phyloP scores from a whole-genome alignment of 768 basidiomycete species.

The Gautieria morchelliformis region DNA sequence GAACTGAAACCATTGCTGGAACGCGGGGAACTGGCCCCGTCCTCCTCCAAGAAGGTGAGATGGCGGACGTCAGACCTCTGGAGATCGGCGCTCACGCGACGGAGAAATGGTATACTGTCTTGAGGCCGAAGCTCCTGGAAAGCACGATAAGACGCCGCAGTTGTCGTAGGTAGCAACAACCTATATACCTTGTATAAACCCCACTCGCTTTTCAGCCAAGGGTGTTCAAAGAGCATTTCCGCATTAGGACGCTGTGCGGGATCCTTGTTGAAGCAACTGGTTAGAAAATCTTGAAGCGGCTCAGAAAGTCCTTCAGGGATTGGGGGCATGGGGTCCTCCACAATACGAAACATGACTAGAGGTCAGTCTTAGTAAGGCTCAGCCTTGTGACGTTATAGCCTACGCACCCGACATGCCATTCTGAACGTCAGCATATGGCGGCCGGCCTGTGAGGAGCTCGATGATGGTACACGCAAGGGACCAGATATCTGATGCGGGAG shows the following conservation, averaged over 20 bases:
- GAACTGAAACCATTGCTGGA: neutral
- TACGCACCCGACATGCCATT: constrained; percentile 82
- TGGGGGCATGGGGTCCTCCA: constrained; percentile 86
- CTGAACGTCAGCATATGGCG: constrained; percentile 83
- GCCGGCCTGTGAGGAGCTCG: constrained; percentile 85
- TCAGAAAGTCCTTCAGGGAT: constrained; percentile 72
- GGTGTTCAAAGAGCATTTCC: constrained; percentile 77
- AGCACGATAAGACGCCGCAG: neutral
- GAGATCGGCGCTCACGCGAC: constrained; percentile 81
- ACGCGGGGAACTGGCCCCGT: constrained; percentile 21
- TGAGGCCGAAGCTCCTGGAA: constrained; percentile 73
- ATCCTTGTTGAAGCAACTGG: constrained; percentile 85
- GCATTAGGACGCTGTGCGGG: constrained; percentile 77
- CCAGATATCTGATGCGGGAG: constrained; percentile 93
- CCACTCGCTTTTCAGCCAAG: constrained; percentile 81
- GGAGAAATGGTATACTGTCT: constrained; percentile 91
- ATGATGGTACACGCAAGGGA: constrained; percentile 91
- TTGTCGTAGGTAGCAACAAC: neutral
- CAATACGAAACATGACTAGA: constrained; percentile 93
- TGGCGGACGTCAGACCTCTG: constrained; percentile 63
- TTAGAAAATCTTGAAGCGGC: constrained; percentile 71
- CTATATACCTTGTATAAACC: constrained; percentile 57
- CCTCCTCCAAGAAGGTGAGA: constrained; percentile 27
- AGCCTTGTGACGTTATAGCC: neutral
- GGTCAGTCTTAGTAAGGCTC: constrained; percentile 8